Base-by-base conservation (phyloP, 768 basidiomycete species). In the Lentinula detonsa region DNA sequence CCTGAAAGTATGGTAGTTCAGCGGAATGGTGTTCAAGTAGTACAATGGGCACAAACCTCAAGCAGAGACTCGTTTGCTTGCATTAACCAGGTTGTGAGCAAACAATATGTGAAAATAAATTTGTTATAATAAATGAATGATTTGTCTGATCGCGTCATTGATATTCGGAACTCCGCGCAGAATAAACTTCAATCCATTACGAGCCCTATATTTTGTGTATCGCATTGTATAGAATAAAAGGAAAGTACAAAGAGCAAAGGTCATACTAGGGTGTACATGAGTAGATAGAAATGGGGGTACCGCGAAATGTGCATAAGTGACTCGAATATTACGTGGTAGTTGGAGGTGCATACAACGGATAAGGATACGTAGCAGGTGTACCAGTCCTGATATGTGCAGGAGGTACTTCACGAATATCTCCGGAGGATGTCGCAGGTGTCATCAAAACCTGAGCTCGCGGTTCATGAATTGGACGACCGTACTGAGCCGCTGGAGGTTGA, bases 1-100 rank as follows among this genome's bases (percentile, higher is more conserved):
- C 68, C 73, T 74, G 46, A 11, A 49, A 21, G 39, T 50, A 34
- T 4, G 13, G 50, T 40, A 43, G 15, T 4, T 43, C 31, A 34
- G 16, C 34, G 6, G 7, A 23, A 45, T 42, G 3, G 37, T 31
- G n/a, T 21, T 21, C 35, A 45, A 18, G n/a, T 21, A 57, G 42
- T 11, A 9, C 10, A 6, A 18, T 16, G 9, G 43, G 7, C 13
- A 61, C 21, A 9, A 40, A 67, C 70, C 60, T 71, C 61, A 50
- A 71, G 57, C 2, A 59, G 37, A 35, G 46, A 59, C 31, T 59
- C 57, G 13, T 59, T 46, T 23, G 18, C 57, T 33, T 48, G 55
- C 55, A 56, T 56, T 37, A 18, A 11, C 21, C 3, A 23, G 5
- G 18, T 48, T 6, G 46, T 8, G 37, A 39, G 37, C 28, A 39